A percentile compares a stretch with the other conserved stretches of the same genome.
phyloP scores from a whole-genome alignment of 257 asterid genomes.

The Scutellaria minor region DNA sequence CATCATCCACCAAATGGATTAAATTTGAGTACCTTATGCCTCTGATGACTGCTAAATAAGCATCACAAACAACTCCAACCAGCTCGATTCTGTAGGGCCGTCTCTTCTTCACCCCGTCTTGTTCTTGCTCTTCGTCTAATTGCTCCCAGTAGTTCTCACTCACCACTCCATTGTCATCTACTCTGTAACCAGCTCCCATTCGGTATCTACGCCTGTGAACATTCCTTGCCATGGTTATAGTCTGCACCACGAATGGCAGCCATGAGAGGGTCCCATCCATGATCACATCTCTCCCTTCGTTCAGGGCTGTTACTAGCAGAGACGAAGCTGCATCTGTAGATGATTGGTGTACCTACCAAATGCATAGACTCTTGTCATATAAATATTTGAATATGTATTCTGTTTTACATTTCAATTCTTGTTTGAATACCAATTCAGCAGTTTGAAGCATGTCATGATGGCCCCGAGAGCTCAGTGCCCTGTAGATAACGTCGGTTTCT shows the following conservation, averaged over 20 bases:
- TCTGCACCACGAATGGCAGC: constrained; percentile 91
- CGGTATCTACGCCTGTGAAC: constrained; percentile 85
- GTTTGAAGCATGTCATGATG: constrained; percentile 96
- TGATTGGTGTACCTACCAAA: constrained; percentile 86
- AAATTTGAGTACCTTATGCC: constrained; percentile 68
- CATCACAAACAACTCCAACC: constrained; percentile 90
- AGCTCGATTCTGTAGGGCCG: constrained; percentile 88
- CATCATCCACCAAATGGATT: neutral
- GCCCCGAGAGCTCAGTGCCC: constrained; percentile 92
- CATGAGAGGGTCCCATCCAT: constrained; percentile 96
- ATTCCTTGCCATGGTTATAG: constrained; percentile 87
- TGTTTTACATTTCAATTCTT: neutral
- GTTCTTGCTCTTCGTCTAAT: constrained; percentile 73
- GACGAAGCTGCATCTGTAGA: constrained; percentile 97
- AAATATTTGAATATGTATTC: neutral
- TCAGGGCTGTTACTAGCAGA: constrained; percentile 89
- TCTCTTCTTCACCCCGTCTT: constrained; percentile 62
- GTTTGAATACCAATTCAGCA: constrained; percentile 73
- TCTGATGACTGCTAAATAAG: constrained; percentile 86
- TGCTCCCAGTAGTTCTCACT: constrained; percentile 91
- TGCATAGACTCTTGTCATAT: neutral
- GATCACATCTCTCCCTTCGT: constrained; percentile 92
- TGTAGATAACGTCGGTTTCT: constrained; percentile 90
- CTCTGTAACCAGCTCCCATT: constrained; percentile 87
- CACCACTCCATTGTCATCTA: constrained; percentile 59